These are phyloP conservation scores for Hibiscus trionum DNA, from an alignment of 345 rosid species.

Conservation along the genomic window DNA sequence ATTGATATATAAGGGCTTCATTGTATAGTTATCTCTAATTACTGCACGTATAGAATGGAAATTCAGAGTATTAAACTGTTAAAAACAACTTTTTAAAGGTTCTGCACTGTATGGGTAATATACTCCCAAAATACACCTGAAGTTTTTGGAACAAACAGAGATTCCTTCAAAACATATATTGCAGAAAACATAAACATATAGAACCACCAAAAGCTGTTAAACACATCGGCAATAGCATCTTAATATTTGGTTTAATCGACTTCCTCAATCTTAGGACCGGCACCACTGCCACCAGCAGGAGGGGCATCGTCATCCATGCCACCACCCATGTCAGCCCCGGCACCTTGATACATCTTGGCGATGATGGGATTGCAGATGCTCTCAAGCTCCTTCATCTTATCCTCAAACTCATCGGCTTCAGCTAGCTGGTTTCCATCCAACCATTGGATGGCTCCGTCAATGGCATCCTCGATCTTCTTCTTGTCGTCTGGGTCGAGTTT, in stretches of 20 bases:
- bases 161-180: not conserved
- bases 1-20: too few relatives aligned
- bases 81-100: not conserved
- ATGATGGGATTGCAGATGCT: constrained; percentile 68
- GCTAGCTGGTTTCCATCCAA: constrained; percentile 26
- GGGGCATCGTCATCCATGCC: constrained; percentile 52
- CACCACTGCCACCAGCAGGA: constrained; percentile 39
- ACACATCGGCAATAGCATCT: not conserved
- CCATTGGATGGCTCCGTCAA: constrained; percentile 15
- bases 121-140: not conserved
- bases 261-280: constrained; percentile 59
- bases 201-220: not conserved
- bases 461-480: not conserved
- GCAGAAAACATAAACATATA: not conserved
- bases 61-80: not conserved
- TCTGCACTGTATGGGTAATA: not conserved
- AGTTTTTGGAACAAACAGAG: not conserved
- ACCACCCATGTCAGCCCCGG: constrained; percentile 36
- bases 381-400: constrained; percentile 73
- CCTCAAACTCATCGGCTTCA: constrained; percentile 62
- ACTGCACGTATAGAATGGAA: too few relatives aligned
- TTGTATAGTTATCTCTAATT: too few relatives aligned
- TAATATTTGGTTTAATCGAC: constrained; percentile 35
- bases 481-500: not conserved
- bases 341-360: constrained; percentile 68